Conservation (phyloP, 2,329 filamentous ascomycete genomes). For the Penicillium corylophilum region DNA sequence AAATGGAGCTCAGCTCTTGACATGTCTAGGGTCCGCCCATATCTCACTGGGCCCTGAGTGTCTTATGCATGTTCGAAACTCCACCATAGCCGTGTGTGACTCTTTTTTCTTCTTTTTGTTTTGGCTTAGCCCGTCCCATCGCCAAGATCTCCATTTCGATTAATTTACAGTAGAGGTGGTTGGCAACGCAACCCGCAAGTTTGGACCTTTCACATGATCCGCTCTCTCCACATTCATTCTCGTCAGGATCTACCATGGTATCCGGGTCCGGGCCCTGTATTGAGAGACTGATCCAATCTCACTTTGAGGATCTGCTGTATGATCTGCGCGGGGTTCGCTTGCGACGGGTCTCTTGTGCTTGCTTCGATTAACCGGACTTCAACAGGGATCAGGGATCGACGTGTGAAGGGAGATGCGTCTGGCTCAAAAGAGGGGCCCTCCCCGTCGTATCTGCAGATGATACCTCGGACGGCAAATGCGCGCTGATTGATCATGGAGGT, state of each 20-base stretch:
- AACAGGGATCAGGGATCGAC: slow-evolving; percentile 3
- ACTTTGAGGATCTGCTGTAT: not conserved
- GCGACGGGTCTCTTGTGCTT: slow-evolving; percentile 2
- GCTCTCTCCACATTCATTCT: not conserved
- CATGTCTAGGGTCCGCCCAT: slow-evolving; percentile 3
- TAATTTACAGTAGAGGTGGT: slow-evolving; percentile 2
- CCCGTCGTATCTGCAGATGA: slow-evolving; percentile 3
- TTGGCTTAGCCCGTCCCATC: not conserved
- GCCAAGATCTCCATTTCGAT: not conserved
- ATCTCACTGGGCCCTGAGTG: not conserved
- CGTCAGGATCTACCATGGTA: not conserved
- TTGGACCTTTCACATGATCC: slow-evolving; percentile 9
- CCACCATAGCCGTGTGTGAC: not conserved
- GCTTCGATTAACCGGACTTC: slow-evolving; percentile 2
- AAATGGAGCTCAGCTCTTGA: slow-evolving; percentile 18
- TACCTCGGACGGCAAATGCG: not conserved
- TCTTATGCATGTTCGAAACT: slow-evolving; percentile 6
- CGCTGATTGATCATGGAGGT: not conserved
- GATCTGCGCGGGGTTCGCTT: slow-evolving; percentile 9
- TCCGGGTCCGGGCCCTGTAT: not conserved
- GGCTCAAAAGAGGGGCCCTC: not conserved
- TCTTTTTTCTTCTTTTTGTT: not conserved
- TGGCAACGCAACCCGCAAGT: slow-evolving; percentile 1
- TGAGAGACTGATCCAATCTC: slow-evolving; percentile 5
- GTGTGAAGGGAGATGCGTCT: not conserved